A percentile compares a stretch with the other conserved stretches of the same genome.
Conservation (phyloP, 495 filamentous ascomycete genomes). For the Aspergillus wentii region DNA sequence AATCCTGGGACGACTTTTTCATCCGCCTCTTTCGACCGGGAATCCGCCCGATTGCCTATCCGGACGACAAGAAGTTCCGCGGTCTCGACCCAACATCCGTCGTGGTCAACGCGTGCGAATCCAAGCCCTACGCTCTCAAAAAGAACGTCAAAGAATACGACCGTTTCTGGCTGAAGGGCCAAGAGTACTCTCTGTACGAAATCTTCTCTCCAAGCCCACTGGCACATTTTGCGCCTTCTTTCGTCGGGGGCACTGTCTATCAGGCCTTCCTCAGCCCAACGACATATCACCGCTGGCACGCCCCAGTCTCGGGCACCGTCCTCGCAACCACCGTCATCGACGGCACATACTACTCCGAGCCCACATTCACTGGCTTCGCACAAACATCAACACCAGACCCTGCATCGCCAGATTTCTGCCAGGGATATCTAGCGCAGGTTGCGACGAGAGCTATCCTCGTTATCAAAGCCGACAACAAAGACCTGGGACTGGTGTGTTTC, state of each 20-base stretch:
- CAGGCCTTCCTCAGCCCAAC: conserved; percentile 51
- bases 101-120: conserved; percentile 57
- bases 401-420: conserved; percentile 29
- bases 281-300: conserved; percentile 58
- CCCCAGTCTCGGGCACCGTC: conserved; percentile 47
- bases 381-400: conserved; percentile 21
- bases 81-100: conserved; percentile 19
- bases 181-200: conserved; percentile 53
- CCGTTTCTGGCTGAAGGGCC: conserved; percentile 58
- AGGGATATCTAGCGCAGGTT: conserved; percentile 51
- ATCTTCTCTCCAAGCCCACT: conserved; percentile 47
- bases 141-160: background rate
- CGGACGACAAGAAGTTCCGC: conserved; percentile 17
- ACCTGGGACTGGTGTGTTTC: conserved; percentile 55
- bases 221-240: conserved; percentile 32
- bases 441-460: conserved; percentile 49
- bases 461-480: conserved; percentile 55
- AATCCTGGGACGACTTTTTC: conserved; percentile 65
- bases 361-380: conserved; percentile 37
- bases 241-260: conserved; percentile 49
- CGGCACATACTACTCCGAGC: conserved; percentile 59
- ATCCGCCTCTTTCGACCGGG: conserved; percentile 44
- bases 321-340: conserved; percentile 32
- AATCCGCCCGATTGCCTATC: conserved; percentile 46
- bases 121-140: conserved; percentile 15